Percentiles rank a stretch among this genome's conserved stretches.
phyloP scores from a whole-genome alignment of 208 protist genomes.

The Wallacemonas sp. region DNA sequence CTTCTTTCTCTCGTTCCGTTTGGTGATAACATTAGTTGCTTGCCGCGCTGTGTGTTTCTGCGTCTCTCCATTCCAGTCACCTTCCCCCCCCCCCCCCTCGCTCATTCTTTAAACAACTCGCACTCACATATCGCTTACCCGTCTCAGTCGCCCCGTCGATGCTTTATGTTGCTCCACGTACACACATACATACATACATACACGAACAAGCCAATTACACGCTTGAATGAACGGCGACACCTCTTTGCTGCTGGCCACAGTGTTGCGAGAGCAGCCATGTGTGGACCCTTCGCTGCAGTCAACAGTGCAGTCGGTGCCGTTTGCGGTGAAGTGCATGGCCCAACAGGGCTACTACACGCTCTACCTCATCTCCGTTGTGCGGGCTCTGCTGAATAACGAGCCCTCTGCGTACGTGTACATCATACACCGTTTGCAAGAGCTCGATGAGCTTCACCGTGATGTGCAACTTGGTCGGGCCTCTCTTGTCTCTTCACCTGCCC shows the following conservation, averaged over 20 bases:
- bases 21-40: too few species aligned
- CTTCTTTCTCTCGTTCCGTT: slow-evolving; percentile 13
- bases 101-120: neutral
- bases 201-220: too few species aligned
- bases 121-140: neutral
- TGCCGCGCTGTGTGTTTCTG: too few species aligned
- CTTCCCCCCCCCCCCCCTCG: neutral
- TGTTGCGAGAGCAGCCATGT: slow-evolving; percentile 50
- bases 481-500: neutral
- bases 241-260: slow-evolving; percentile 48
- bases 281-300: slow-evolving; percentile 47
- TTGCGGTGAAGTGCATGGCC: slow-evolving; percentile 53
- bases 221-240: slow-evolving; percentile 44
- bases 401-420: slow-evolving; percentile 49
- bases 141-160: neutral
- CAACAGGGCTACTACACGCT: slow-evolving; percentile 68
- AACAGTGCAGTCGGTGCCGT: slow-evolving; percentile 43
- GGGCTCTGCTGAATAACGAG: slow-evolving; percentile 57
- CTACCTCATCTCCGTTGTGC: slow-evolving; percentile 39
- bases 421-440: slow-evolving; percentile 34
- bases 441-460: slow-evolving; percentile 22
- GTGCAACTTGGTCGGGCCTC: neutral
- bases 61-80: neutral
- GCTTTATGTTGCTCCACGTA: neutral
- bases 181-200: neutral